Evolutionary conservation across 768 basidiomycete genomes (phyloP).

Genomic region (Inosperma sp.): DNA sequence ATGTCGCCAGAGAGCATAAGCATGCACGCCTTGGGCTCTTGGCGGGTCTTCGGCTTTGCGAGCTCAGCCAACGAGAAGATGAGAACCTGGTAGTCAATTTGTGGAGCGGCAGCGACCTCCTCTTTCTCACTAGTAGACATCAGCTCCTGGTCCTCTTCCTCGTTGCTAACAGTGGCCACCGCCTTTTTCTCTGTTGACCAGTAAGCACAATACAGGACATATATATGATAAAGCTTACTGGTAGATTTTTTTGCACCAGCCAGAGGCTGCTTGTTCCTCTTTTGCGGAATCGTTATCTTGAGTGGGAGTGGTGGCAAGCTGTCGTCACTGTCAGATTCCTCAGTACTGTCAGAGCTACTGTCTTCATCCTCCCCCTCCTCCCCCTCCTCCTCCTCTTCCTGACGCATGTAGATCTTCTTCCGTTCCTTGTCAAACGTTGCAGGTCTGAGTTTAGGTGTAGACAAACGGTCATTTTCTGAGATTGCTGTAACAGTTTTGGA

Average conservation of each 20-base stretch:
- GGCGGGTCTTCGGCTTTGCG: conserved; percentile 1
- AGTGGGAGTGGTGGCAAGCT: background rate
- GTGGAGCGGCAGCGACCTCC: background rate
- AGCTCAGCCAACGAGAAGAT: conserved; percentile 11
- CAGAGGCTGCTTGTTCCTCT: conserved; percentile 1
- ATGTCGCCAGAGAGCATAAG: conserved; percentile 3
- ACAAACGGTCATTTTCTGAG: background rate
- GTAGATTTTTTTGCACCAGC: background rate
- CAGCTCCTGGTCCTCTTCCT: conserved; percentile 1
- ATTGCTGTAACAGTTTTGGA: background rate
- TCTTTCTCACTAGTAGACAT: background rate
- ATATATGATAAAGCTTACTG: background rate
- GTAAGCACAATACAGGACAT: background rate
- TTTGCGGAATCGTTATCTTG: background rate
- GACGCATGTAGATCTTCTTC: background rate
- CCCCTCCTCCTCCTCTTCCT: conserved; percentile 1
- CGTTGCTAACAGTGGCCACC: background rate
- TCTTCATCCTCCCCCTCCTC: background rate
- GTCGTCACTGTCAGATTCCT: background rate
- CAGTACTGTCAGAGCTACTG: background rate
- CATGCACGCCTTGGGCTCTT: conserved; percentile 7
- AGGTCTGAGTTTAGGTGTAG: background rate
- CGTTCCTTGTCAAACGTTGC: background rate
- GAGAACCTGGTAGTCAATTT: conserved; percentile 4
- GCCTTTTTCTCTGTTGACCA: background rate